phyloP scores from a whole-genome alignment of 148 eudicot genomes.

The Suaeda aralocaspica region DNA sequence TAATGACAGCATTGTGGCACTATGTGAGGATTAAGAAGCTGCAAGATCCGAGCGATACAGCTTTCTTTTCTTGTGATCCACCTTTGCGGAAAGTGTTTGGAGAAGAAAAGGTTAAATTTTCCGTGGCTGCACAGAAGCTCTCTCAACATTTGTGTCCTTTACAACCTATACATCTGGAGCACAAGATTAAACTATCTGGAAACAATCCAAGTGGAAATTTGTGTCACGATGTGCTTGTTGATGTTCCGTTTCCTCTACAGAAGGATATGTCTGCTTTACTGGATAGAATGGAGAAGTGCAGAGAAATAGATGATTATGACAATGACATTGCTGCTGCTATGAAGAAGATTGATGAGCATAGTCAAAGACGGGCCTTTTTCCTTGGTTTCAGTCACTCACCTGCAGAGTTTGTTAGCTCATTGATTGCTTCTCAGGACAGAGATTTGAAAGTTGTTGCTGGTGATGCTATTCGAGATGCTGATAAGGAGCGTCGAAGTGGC shows the following conservation, averaged over 20 bases:
- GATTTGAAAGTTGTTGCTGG: constrained; percentile 79
- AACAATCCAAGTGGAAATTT: constrained; percentile 61
- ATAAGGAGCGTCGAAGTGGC: constrained; percentile 69
- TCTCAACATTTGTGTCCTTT: constrained; percentile 58
- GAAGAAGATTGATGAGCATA: constrained; percentile 83
- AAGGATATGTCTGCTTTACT: constrained; percentile 66
- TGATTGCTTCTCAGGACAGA: constrained; percentile 79
- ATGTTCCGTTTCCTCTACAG: constrained; percentile 62
- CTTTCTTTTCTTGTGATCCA: constrained; percentile 69
- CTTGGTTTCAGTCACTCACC: constrained; percentile 94
- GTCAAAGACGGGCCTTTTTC: constrained; percentile 77
- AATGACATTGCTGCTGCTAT: constrained; percentile 66
- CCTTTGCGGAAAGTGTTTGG: constrained; percentile 74
- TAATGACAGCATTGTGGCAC: constrained; percentile 85
- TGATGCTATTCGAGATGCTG: constrained; percentile 60
- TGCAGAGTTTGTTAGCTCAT: constrained; percentile 72
- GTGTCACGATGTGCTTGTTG: constrained; percentile 85
- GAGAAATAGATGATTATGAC: constrained; percentile 84
- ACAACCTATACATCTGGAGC: constrained; percentile 85
- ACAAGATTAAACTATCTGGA: constrained; percentile 76
- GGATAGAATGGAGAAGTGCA: constrained; percentile 56
- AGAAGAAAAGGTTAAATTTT: constrained; percentile 77
- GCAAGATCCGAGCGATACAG: constrained; percentile 70
- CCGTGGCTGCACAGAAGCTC: constrained; percentile 59
- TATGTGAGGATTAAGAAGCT: constrained; percentile 72